Evolutionary conservation across 495 filamentous ascomycete genomes (phyloP), one percentile per base, ranked within the genome.

Genomic region (Daldinia childiae): DNA sequence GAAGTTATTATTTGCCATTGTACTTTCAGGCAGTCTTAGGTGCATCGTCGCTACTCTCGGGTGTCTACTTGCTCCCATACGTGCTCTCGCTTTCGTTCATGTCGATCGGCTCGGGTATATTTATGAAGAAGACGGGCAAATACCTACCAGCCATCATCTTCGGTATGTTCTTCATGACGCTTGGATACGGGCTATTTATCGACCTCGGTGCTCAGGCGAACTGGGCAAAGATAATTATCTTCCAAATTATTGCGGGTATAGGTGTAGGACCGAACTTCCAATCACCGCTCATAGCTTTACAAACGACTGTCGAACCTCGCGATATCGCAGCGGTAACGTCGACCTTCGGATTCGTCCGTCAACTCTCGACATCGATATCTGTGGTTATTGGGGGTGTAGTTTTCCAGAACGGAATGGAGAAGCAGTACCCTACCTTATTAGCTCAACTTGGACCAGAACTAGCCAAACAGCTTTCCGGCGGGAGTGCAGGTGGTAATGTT

Each of bases 361-460:
- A 91, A 69, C 80, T 97, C 6, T 89, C 88, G 1, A 92, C 89
- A 0, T 84, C 90, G 12, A 86, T 91, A 24, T 90, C 89, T 6
- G 87, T 95, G 27, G 92, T 94, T 21, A 86, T 95, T 26, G 93
- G 93, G 15, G 87, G 91, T 14, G 91, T 94, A 2, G 88, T 97
- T 30, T 96, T 96, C 79, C 87, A 91, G 76, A 92, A 92, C 72
- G 77, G 76, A 41, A 86, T 86, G 83, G 71, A 83, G 68, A 78
- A 77, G 43, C 82, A 84, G 60, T 80, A 84, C 34, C 74, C 77
- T 4, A 50, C 29, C 0, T 75, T 86, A 2, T 19, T 80, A 6
- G 62, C 75, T 19, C 59, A 82, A 21, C 76, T 88, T 6, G 85
- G 85, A 0, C 80, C 81, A 0, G 76, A 81, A 2, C 64, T 79